Conservation (phyloP, 2,329 filamentous ascomycete species). For the Coleophoma crateriformis region DNA sequence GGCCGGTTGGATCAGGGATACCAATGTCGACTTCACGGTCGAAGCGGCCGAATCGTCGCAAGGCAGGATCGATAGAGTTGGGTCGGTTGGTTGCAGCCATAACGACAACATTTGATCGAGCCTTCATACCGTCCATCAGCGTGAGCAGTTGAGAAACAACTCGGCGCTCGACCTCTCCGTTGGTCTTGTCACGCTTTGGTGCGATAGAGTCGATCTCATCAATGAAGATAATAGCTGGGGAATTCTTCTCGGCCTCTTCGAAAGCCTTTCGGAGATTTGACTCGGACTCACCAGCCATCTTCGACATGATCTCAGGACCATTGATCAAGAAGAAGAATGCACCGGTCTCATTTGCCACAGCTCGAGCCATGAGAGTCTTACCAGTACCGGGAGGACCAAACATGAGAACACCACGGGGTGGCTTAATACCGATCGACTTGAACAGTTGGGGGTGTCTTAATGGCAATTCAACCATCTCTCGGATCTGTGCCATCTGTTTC, state of each 20-base stretch:
- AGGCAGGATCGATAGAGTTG: constrained; percentile 96
- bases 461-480: constrained; percentile 95
- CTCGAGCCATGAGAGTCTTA: constrained; percentile 98
- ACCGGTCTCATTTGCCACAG: constrained; percentile 97
- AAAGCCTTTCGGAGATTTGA: constrained; percentile 99
- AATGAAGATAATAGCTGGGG: constrained; percentile 98
- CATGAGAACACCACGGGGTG: constrained; percentile 93
- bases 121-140: constrained; percentile 99
- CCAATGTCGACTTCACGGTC: constrained; percentile 98
- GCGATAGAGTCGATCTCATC: constrained; percentile 99
- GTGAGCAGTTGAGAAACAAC: constrained; percentile 96
- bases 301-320: constrained; percentile 99
- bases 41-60: constrained; percentile 97
- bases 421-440: constrained; percentile 99
- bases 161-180: constrained; percentile 96
- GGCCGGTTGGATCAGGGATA: constrained; percentile 94
- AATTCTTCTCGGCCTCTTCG: constrained; percentile 99
- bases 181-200: constrained; percentile 99
- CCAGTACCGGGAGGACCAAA: constrained; percentile 96
- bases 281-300: constrained; percentile 99
- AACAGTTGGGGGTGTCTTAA: constrained; percentile 96
- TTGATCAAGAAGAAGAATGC: constrained; percentile 99
- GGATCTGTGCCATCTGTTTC: constrained; percentile 99
- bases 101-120: constrained; percentile 94
- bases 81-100: constrained; percentile 99